These are phyloP conservation scores for Hirsutella minnesotensis DNA, from an alignment of 2,329 filamentous ascomycete species.

Conservation along the genomic window DNA sequence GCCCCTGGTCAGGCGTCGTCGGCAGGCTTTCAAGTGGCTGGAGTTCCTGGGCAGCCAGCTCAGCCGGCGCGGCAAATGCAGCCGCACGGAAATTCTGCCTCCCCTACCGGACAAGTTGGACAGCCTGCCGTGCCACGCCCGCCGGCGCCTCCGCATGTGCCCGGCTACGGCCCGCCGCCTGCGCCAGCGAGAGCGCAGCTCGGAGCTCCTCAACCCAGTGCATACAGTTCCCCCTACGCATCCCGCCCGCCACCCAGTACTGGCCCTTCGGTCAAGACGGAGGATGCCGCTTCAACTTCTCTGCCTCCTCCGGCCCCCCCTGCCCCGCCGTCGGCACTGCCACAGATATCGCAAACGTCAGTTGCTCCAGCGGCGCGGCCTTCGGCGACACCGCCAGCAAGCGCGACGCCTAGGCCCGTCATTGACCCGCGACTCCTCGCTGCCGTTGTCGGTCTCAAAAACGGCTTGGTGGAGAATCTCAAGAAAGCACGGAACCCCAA, in stretches of 20 bases:
- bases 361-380: constrained; percentile 6
- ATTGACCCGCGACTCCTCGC: constrained; percentile 31
- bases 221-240: constrained; percentile 26
- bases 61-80: constrained; percentile 17
- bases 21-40: constrained; percentile 16
- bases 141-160: constrained; percentile 21
- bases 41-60: constrained; percentile 16
- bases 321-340: constrained; percentile 3
- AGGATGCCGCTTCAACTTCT: constrained; percentile 12
- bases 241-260: constrained; percentile 19
- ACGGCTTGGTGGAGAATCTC: constrained; percentile 33
- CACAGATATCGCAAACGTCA: neutral
- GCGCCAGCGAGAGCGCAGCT: constrained; percentile 21
- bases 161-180: constrained; percentile 22
- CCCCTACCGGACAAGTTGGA: constrained; percentile 13
- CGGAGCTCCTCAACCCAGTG: constrained; percentile 17
- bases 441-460: constrained; percentile 33
- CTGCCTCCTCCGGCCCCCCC: neutral
- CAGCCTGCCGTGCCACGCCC: constrained; percentile 15
- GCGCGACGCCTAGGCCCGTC: constrained; percentile 20
- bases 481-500: constrained; percentile 28
- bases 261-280: constrained; percentile 15
- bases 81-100: constrained; percentile 15
- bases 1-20: constrained; percentile 19
- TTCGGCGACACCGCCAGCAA: constrained; percentile 13